phyloP scores from a whole-genome alignment of 1,284 basidiomycete genomes.

The Cutaneotrichosporon mucoides region DNA sequence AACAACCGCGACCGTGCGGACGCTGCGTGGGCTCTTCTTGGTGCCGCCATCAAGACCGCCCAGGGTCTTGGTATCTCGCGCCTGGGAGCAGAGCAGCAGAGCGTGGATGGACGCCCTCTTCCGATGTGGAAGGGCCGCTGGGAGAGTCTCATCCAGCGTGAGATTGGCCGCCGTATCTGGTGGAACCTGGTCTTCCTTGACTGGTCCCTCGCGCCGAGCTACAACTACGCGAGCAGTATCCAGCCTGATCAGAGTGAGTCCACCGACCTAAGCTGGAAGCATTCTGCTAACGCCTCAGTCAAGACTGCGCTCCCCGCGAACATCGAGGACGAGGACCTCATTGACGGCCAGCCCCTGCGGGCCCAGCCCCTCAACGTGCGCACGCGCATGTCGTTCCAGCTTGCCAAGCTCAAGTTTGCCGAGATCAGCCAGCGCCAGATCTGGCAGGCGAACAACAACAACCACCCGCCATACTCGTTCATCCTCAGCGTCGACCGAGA shows the following conservation, averaged over 20 bases:
- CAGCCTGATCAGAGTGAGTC: constrained; percentile 49
- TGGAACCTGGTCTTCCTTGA: constrained; percentile 51
- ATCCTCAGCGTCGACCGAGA: constrained; percentile 46
- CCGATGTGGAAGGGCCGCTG: constrained; percentile 50
- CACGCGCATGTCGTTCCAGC: constrained; percentile 50
- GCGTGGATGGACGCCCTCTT: constrained; percentile 37
- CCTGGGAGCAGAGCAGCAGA: constrained; percentile 48
- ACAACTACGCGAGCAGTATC: constrained; percentile 47
- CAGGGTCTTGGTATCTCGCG: constrained; percentile 50
- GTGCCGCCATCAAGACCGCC: constrained; percentile 51
- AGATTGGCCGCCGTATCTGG: constrained; percentile 49
- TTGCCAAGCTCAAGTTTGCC: constrained; percentile 47
- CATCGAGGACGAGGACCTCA: constrained; percentile 49
- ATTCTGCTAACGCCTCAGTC: constrained; percentile 19
- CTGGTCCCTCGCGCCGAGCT: constrained; percentile 49
- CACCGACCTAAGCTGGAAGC: not conserved
- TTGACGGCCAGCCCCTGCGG: constrained; percentile 45
- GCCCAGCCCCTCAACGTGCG: constrained; percentile 44
- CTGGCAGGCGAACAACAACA: constrained; percentile 49
- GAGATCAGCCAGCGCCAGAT: constrained; percentile 49
- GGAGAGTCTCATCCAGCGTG: constrained; percentile 49
- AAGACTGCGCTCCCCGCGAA: constrained; percentile 49
- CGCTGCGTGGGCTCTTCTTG: constrained; percentile 49
- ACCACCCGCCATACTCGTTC: constrained; percentile 49
- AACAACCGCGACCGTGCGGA: constrained; percentile 50